Conservation (phyloP, 495 filamentous ascomycete genomes). For the Penicillium pulvis region DNA sequence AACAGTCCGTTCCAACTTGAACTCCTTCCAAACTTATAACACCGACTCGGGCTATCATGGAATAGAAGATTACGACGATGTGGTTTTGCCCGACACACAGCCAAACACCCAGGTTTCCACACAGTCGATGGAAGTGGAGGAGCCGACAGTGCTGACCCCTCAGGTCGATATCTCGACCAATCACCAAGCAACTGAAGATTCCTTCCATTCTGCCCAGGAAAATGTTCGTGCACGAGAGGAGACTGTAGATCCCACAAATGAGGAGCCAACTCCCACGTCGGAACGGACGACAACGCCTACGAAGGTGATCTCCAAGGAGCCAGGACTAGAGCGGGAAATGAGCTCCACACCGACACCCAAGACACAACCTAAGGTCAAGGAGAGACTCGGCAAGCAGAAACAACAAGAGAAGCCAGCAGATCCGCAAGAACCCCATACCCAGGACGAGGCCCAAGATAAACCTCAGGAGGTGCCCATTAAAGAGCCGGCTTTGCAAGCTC, state of each 20-base stretch:
- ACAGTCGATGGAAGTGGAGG: conserved; percentile 37
- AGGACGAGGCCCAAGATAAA: background rate
- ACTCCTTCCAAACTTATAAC: conserved; percentile 45
- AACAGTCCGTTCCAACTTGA: conserved; percentile 38
- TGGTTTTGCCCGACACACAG: conserved; percentile 38
- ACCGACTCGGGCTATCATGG: conserved; percentile 85
- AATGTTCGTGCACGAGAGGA: conserved; percentile 47
- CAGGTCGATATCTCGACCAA: conserved; percentile 38
- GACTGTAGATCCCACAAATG: conserved; percentile 38
- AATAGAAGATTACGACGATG: conserved; percentile 56
- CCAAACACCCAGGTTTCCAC: conserved; percentile 38
- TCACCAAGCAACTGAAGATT: conserved; percentile 57
- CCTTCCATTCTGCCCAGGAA: conserved; percentile 71
- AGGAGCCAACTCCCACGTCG: conserved; percentile 28
- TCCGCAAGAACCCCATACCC: conserved; percentile 8
- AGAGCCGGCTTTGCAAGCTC: conserved; percentile 4
- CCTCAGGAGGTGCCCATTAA: conserved; percentile 4
- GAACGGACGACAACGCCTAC: conserved; percentile 11
- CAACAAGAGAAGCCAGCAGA: conserved; percentile 17
- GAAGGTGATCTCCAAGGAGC: conserved; percentile 10
- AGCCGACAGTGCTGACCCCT: conserved; percentile 34
- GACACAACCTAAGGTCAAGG: conserved; percentile 9
- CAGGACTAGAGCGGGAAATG: conserved; percentile 22
- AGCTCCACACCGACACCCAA: conserved; percentile 26
- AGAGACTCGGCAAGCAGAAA: conserved; percentile 7